Base-by-base conservation (phyloP, 2,329 filamentous ascomycete species). In the Colletotrichum sp. region DNA sequence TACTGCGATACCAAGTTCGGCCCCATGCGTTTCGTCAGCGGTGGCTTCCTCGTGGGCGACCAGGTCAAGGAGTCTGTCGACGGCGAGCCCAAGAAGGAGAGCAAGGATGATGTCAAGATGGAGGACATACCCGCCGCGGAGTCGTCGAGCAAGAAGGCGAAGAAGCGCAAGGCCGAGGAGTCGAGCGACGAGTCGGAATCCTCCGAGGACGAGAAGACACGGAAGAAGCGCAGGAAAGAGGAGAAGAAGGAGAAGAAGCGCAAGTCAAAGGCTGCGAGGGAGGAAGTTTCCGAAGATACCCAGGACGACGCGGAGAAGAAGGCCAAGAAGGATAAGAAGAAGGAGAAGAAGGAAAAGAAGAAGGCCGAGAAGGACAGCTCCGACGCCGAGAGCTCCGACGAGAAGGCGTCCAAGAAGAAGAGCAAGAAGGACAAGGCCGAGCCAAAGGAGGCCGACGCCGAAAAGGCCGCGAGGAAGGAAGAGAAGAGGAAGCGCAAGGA, bases 1-100 rank as follows among this genome's bases (percentile, higher is more conserved):
- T 98, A 96, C 82, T 90, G 95, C 71, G 92, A 94, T 79, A 90
- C 91, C 80, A 95, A 93, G 84, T 96, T 93, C 86, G 96, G 96
- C 1, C 89, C 91, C 12, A 95, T 98, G 89, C 92, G 93, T 65
- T 99, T 99, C 84, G 93, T 99, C 28, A 92, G 90, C 74, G 97
- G 95, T n/a, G 97, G 96, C 0, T 90, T 96, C 72, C 82, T 92
- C 36, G 87, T 92, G 28, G 90, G 90, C 38, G 89, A 92, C 77
- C 87, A 91, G 80, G 88, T 91, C 66, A 85, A 89, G 79, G 87
- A 88, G 55, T 82, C 85, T 74, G 83, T 83, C 68, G 83, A 84
- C 72, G 82, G 83, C 26, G 73, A 77, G 48, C 74, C 79, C 68
- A 77, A 80, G 55, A 71, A 80, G 28, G 78, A 82, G 32, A 79